Evolutionary conservation across 169 alveolate species (phyloP), one percentile per base, ranked within the genome.

Genomic region (Gregarina niphandrodes): DNA sequence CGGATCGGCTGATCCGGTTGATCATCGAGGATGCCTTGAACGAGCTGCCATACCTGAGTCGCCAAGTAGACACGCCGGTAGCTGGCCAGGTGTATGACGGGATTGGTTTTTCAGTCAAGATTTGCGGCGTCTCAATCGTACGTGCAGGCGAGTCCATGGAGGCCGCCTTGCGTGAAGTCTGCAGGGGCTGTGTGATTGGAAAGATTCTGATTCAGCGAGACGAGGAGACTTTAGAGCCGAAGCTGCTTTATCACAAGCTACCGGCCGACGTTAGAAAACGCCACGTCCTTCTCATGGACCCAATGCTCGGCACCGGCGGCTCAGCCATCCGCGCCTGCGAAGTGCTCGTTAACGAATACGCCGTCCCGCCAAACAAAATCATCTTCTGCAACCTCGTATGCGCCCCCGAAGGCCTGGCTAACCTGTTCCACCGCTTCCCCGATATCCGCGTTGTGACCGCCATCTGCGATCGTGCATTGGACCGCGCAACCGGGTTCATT

Each of bases 291-390:
- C 53, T 75, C 26, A 50, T 72, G 13, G 88, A 77, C 45, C 88
- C 88, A 7, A 73, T 77, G 88, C 51, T 70, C 17, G 88, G 79
- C 13, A 67, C 84, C 17, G 88, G 80, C 17, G 82, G 81, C 7
- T 60, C 73, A 39, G 76, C 52, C 4, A 43, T 42, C 36, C 23
- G 51, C 21, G 69, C 74, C 29, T 47, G 71, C 20, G 45, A 70
- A 17, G 49, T 57, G 9, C 46, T 70, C 24, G 42, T 48, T 12
- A 52, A 59, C 12, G 40, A 32, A 7, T 38, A 12, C 17, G 12
- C 13, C 22, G 21, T 32, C 5, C 4, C 4, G 22, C 73, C 70
- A 37, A 64, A 56, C 22, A 57, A 65, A 26, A 70, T 77, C 2
- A 54, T 70, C 3, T 73, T 73, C 38, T 60, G 67, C 26, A 72